Base-by-base conservation (phyloP, 768 basidiomycete species). In the Mycena epipterygia region DNA sequence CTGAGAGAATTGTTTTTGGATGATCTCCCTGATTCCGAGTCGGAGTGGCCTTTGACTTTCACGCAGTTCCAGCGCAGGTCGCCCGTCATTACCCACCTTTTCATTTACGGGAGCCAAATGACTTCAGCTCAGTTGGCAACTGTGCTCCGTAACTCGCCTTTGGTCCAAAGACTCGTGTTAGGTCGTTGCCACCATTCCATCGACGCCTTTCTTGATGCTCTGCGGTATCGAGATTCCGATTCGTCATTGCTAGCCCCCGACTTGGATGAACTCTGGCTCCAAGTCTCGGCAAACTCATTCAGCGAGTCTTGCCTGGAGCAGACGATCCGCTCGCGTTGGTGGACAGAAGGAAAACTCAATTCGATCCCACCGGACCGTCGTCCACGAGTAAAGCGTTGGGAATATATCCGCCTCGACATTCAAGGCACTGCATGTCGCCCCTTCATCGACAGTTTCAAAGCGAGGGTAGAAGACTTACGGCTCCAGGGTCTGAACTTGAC, bases 241-340 rank as follows among this genome's bases (percentile, higher is more conserved):
- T 27, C 49, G 1, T 41, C 46, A 19, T n/a, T n/a, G 46, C 30
- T 35, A 12, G 42, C 16, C n/a, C 42, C 61, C 61, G 23, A 21
- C 4, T 11, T 51, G 23, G 30, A 25, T 19, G 5, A 5, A 6
- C 27, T 51, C 27, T 51, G n/a, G 8, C 30, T 63, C 23, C 2
- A 14, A 11, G 49, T 29, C 3, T 13, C 19, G 3, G 49, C 27
- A 17, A 16, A 16, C 13, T 19, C 23, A 17, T 51, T 46, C 35
- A 17, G 2, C 21, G 8, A 33, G 30, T n/a, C 33, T 13, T 16
- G 2, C 16, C 39, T 63, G 11, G 39, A 35, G 16, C 25, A 6
- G 5, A 51, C 48, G 29, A 63, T 63, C 12, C 48, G 48, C 5
- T 63, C 61, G 19, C 61, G 61, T 4, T 63, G 61, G 48, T 63